Evolutionary conservation across 805 yeast species (phyloP).

Genomic region (Candida dendrica): DNA sequence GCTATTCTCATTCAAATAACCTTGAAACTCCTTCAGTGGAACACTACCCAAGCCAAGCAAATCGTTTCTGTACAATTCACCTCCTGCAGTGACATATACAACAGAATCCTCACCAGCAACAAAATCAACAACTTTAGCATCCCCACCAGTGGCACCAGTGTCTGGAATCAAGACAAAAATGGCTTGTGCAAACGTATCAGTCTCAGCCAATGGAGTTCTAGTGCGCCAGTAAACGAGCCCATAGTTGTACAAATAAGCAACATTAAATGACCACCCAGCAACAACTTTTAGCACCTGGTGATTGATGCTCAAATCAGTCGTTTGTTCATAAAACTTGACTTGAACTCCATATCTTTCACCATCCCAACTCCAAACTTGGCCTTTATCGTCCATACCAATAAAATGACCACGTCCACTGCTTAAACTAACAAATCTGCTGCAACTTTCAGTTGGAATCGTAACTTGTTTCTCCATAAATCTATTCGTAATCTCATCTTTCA

Average conservation of each 20-base stretch:
- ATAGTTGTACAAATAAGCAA: conserved; percentile 37
- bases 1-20: conserved; percentile 21
- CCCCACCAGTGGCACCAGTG: conserved; percentile 28
- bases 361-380: conserved; percentile 60
- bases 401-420: conserved; percentile 62
- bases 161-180: conserved; percentile 33
- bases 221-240: conserved; percentile 57
- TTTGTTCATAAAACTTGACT: conserved; percentile 29
- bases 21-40: conserved; percentile 24
- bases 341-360: conserved; percentile 34
- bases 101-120: conserved; percentile 46
- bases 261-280: conserved; percentile 65
- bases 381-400: conserved; percentile 45
- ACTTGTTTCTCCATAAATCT: conserved; percentile 9
- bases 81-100: conserved; percentile 39
- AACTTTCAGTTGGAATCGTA: conserved; percentile 12
- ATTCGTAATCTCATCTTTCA: conserved; percentile 1
- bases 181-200: conserved; percentile 28
- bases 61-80: conserved; percentile 23
- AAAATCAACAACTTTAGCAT: conserved; percentile 41
- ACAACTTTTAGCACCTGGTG: conserved; percentile 37
- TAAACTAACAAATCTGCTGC: conserved; percentile 35
- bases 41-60: conserved; percentile 13
- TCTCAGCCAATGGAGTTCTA: conserved; percentile 23
- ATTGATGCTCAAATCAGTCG: conserved; percentile 9